phyloP scores from a whole-genome alignment of 169 alveolate genomes.

The Cryptosporidium sp. region DNA sequence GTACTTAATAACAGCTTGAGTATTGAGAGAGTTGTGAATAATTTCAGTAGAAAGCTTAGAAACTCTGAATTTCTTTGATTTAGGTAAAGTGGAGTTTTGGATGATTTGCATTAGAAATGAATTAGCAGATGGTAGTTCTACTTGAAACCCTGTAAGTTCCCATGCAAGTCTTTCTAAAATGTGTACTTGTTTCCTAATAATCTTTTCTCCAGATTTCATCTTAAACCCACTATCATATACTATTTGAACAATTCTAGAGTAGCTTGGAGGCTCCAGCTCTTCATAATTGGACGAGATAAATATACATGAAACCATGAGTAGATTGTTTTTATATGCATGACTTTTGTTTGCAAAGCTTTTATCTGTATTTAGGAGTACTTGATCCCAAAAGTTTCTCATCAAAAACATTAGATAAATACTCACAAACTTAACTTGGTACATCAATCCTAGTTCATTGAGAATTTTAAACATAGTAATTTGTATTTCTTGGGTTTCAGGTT shows the following conservation, averaged over 20 bases:
- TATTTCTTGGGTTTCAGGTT: slow-evolving; percentile 1
- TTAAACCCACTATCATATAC: not conserved
- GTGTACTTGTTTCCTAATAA: slow-evolving; percentile 36
- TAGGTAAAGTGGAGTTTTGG: slow-evolving; percentile 13
- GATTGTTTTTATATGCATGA: not conserved
- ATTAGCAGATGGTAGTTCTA: slow-evolving; percentile 51
- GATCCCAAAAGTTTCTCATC: slow-evolving; percentile 32
- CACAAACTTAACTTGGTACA: slow-evolving; percentile 33
- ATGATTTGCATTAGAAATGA: slow-evolving; percentile 48
- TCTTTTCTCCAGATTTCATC: slow-evolving; percentile 2
- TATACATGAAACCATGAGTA: slow-evolving; percentile 20
- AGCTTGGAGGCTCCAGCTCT: slow-evolving; percentile 42
- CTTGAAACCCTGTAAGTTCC: slow-evolving; percentile 26
- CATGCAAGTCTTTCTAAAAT: slow-evolving; percentile 14
- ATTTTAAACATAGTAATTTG: slow-evolving; percentile 13
- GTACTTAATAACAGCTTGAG: not conserved
- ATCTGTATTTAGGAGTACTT: not conserved
- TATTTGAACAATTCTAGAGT: not conserved
- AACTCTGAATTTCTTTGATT: not conserved
- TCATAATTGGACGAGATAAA: slow-evolving; percentile 48
- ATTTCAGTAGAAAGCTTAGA: not conserved
- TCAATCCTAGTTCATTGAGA: not conserved
- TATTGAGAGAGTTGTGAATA: not conserved
- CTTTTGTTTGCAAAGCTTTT: slow-evolving; percentile 9
- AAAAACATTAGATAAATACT: slow-evolving; percentile 40